Evolutionary conservation across 228 moss, liverwort and hornwort genomes (phyloP), one percentile per base, ranked within the genome.

Genomic region (Sphagnum magellanicum): DNA sequence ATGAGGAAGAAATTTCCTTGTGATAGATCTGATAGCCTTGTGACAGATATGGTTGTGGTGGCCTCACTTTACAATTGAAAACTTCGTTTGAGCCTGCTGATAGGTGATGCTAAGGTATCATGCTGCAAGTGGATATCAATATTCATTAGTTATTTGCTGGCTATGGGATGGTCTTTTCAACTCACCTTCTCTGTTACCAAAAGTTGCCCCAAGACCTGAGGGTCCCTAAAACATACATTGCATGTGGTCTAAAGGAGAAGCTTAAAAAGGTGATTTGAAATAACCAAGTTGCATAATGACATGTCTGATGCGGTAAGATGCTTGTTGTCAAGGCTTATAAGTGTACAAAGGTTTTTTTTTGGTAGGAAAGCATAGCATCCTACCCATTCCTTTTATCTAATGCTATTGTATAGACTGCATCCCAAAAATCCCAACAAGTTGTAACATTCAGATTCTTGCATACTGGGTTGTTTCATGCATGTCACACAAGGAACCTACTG

Each of bases 191-290:
- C 91, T 90, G 82, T 82, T 98, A 55, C 98, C 98, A 8, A 76
- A 76, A 50, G 77, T 71, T 51, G 88, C 94, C 48, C 64, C 90
- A 32, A 91, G 87, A 67, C 97, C 93, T 49, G 98, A 98, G 63
- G 98, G 98, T n/a, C 2, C 98, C 98, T 6, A 98, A 98, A 72
- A 92, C 98, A 50, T 93, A 98, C 64, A 98, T 98, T 61, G 98
- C 98, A 0, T 98, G 93, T 68, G 98, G 98, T 66, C 77, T 90
- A 60, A 81, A 75, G 65, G 83, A 91, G 76, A 93, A 93, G 76
- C 90, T 98, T 67, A 90, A 90, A 73, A 60, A 50, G 90, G 98
- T 55, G 93, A 98, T 59, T 98, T 92, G 32, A 32, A 10, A 93
- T 98, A 4, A 98, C 98, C 6, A 98, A 98, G 83, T 84, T 98